Conservation (phyloP, 176 grass and related monocot species). For the Poa annua region DNA sequence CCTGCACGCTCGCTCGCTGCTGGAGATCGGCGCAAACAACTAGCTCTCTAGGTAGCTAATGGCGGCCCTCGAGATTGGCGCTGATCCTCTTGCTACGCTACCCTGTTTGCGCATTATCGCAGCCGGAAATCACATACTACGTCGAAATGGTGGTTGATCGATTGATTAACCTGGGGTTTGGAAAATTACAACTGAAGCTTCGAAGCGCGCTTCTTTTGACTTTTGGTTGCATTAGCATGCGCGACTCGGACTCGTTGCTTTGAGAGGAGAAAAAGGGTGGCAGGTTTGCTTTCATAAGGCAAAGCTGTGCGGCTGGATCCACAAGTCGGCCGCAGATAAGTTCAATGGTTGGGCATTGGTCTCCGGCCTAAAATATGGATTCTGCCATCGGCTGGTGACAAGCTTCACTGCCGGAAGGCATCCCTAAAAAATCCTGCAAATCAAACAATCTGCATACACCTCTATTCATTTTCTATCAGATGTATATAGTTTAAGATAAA, state of each 20-base stretch:
- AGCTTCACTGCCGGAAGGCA: neutral
- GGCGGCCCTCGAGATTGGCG: slow-evolving; percentile 38
- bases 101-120: neutral
- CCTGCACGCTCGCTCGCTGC: too few relatives aligned
- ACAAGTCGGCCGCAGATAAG: neutral
- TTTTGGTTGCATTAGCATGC: slow-evolving; percentile 1
- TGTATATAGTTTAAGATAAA: too few relatives aligned
- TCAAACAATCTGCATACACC: too few relatives aligned
- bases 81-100: slow-evolving; percentile 17
- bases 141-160: neutral
- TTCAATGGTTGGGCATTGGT: slow-evolving; percentile 24
- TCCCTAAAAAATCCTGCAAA: neutral
- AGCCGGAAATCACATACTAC: neutral
- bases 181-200: neutral
- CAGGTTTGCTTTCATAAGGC: slow-evolving; percentile 32
- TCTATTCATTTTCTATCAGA: too few relatives aligned
- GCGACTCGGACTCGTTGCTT: slow-evolving; percentile 38
- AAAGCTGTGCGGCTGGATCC: neutral
- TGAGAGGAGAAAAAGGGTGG: slow-evolving; percentile 9
- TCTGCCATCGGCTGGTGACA: neutral
- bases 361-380: slow-evolving; percentile 15
- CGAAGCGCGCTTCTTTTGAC: slow-evolving; percentile 25
- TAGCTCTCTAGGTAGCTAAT: neutral
- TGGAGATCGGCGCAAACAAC: neutral
- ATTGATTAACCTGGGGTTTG: neutral